These are phyloP conservation scores for Haematococcus lacustris DNA, from an alignment of 139 green algal species.

Conservation along the genomic window DNA sequence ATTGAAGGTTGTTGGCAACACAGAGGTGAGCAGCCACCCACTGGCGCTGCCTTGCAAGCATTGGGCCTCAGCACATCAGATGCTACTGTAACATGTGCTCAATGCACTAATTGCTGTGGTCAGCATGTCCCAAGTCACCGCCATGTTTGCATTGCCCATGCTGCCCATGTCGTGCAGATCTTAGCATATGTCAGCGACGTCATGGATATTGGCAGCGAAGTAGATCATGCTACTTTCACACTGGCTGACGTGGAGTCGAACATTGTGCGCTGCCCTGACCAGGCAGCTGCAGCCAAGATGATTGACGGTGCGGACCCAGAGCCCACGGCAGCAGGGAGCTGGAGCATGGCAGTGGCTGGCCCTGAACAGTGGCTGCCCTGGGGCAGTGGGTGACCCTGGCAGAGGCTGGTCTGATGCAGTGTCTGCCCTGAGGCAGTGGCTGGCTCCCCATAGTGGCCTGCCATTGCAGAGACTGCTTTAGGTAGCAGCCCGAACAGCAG, in stretches of 20 bases:
- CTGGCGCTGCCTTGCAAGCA: too few species aligned
- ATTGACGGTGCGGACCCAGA: slow-evolving; percentile 77
- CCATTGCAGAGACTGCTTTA: too few species aligned
- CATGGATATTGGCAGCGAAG: slow-evolving; percentile 61
- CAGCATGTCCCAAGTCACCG: too few species aligned
- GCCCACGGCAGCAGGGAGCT: neutral
- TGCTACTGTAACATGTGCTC: too few species aligned
- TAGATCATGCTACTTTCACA: slow-evolving; percentile 72
- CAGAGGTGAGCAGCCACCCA: slow-evolving; percentile 56
- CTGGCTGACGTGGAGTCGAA: slow-evolving; percentile 90
- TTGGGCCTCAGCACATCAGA: neutral
- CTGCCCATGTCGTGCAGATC: slow-evolving; percentile 47
- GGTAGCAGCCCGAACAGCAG: too few species aligned
- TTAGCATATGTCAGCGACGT: slow-evolving; percentile 89
- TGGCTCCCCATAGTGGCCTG: too few species aligned
- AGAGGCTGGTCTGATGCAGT: too few species aligned
- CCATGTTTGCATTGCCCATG: neutral
- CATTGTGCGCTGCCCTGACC: slow-evolving; percentile 92
- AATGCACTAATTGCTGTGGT: too few species aligned
- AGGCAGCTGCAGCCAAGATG: slow-evolving; percentile 78
- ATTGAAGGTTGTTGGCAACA: slow-evolving; percentile 62
- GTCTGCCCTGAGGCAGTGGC: neutral
- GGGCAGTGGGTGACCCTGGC: too few species aligned
- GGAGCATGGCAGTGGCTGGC: too few species aligned
- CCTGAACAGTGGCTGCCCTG: too few species aligned